These are phyloP conservation scores for Obelidium mucronatum DNA, from an alignment of 192 early-diverging fungal species.

Conservation along the genomic window DNA sequence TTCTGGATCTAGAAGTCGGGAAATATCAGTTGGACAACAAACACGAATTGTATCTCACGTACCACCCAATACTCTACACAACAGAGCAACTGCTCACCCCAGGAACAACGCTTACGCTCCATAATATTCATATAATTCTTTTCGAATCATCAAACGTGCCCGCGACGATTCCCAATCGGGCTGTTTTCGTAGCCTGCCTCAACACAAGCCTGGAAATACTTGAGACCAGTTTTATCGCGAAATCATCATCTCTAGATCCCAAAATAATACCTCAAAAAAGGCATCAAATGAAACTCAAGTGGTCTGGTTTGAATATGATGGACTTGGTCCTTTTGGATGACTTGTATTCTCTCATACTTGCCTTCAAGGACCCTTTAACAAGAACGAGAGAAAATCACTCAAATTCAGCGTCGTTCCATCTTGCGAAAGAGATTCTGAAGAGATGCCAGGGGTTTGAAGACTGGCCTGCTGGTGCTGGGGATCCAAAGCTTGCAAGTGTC, in stretches of 20 bases:
- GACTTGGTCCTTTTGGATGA: slow-evolving; percentile 21
- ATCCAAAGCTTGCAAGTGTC: background rate
- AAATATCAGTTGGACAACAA: slow-evolving; percentile 27
- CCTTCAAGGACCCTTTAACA: background rate
- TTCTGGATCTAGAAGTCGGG: background rate
- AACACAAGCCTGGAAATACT: slow-evolving; percentile 17
- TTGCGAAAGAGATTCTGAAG: slow-evolving; percentile 1
- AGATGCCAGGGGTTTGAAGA: slow-evolving; percentile 3
- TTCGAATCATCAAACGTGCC: background rate
- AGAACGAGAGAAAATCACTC: background rate
- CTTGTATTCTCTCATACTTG: background rate
- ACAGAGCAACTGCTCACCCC: background rate
- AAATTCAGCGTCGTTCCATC: background rate
- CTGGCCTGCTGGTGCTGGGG: slow-evolving; percentile 7
- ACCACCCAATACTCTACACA: background rate
- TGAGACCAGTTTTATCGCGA: background rate
- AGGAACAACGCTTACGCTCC: background rate
- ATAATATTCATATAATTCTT: slow-evolving; percentile 20
- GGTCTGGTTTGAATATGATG: slow-evolving; percentile 2
- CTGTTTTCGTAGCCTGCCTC: slow-evolving; percentile 20
- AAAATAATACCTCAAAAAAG: background rate
- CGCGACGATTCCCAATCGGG: background rate
- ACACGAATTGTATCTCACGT: slow-evolving; percentile 24
- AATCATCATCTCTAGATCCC: background rate
- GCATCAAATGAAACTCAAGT: background rate